Conservation (phyloP, 768 basidiomycete species). For the Pisolithus sp. region DNA sequence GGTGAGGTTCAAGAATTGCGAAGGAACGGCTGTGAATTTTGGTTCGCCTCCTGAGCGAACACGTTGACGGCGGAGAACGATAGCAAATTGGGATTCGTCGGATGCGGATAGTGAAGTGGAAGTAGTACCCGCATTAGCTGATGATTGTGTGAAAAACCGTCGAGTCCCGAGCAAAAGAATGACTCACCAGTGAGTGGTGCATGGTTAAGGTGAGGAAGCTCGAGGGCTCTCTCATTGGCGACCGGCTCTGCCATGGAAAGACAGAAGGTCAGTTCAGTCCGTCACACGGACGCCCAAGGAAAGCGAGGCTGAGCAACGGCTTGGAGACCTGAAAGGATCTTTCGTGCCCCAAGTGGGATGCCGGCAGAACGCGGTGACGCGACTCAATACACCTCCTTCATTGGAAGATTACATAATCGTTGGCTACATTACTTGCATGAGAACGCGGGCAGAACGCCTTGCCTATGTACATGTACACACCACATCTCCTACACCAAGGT, state of each 20-base stretch:
- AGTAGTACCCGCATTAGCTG: neutral
- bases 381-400: too few species aligned
- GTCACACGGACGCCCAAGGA: too few species aligned
- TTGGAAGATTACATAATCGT: too few species aligned
- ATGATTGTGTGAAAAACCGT: too few species aligned
- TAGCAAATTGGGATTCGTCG: slow-evolving; percentile 43
- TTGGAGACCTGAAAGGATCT: neutral
- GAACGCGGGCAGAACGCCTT: too few species aligned
- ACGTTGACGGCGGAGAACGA: slow-evolving; percentile 56
- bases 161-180: neutral
- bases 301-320: too few species aligned
- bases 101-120: slow-evolving; percentile 36
- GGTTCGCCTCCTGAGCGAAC: slow-evolving; percentile 38
- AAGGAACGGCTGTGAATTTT: slow-evolving; percentile 38
- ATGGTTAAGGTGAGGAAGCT: neutral
- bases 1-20: slow-evolving; percentile 55
- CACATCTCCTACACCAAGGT: neutral
- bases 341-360: neutral
- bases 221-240: neutral
- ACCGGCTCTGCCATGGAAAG: neutral
- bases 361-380: too few species aligned
- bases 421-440: too few species aligned
- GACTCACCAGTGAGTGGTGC: neutral
- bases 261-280: too few species aligned
- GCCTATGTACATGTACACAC: too few species aligned